Evolutionary conservation across 1,139 yeast species (phyloP), one percentile per base, ranked within the genome.

Genomic region (Zygosaccharomyces sapae): DNA sequence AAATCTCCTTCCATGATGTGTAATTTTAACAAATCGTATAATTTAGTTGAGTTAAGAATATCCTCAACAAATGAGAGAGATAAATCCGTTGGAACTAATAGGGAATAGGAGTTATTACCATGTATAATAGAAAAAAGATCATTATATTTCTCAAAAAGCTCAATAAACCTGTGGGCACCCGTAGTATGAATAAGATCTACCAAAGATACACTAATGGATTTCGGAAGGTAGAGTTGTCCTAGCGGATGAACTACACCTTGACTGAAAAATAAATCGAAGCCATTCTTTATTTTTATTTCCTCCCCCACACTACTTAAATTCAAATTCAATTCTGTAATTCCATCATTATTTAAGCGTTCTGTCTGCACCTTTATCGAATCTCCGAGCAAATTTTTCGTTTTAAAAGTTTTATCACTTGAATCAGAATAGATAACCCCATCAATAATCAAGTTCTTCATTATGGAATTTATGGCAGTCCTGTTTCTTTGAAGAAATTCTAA

Each of bases 161-260:
- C 72, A 20, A 79, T 45, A 55, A 88, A 79, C 5, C 65, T 58
- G 0, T 62, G 62, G 25, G 70, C 68, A 16, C 71, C 79, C 3
- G 80, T 72, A 3, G 81, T 75, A 2, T 65, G 65, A 1, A 90
- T 69, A 44, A 92, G 70, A 47, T 87, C 84, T 1, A 55, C 47
- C 13, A 86, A 68, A 0, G 82, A 67, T 3, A 92, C 75, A 7
- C 71, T 64, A 29, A 90, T 67, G 30, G 70, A 65, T 0, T 68
- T 65, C 0, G 97, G 96, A 7, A 88, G 67, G 1, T 79, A 60
- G 0, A 87, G 71, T 9, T 74, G 65, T 39, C 74, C 69, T 4
- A 86, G 70, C 1, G 90, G 80, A 61, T 89, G 97, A 2, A 87
- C 78, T 0, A 90, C 96, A 0, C 97, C 98, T 59, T 85, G 83